Conservation (phyloP, 345 rosid species). For the Toxicodendron radicans region DNA sequence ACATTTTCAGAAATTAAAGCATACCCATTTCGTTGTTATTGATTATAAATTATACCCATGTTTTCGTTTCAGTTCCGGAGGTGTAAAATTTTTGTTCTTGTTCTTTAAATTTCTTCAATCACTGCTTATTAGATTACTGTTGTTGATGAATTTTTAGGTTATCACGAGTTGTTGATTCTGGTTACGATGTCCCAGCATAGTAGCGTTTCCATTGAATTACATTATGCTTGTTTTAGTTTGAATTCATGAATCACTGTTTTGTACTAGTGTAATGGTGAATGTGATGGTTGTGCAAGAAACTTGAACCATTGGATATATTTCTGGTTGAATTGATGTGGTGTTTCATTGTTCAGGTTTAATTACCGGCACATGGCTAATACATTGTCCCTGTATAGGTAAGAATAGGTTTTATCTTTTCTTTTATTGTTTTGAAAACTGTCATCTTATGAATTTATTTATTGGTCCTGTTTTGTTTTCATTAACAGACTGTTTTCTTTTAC, state of each 20-base stretch:
- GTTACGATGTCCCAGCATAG: not conserved
- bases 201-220: no score
- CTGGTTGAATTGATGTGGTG: conserved; percentile 15
- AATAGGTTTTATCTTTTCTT: not conserved
- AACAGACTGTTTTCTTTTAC: not conserved
- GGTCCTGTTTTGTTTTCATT: not conserved
- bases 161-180: not conserved
- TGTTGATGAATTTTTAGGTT: no score
- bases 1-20: not conserved
- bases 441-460: not conserved
- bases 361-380: conserved; percentile 98
- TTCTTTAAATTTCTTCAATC: not conserved
- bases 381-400: conserved; percentile 85
- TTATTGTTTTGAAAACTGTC: not conserved
- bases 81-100: not conserved
- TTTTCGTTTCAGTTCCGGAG: not conserved
- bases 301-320: not conserved
- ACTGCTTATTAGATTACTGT: no score
- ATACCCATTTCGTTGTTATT: not conserved
- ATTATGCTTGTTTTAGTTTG: not conserved
- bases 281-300: not conserved
- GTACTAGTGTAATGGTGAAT: not conserved
- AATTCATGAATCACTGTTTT: not conserved
- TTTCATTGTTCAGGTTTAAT: conserved; percentile 75
- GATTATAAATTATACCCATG: conserved; percentile 5